Conservation (phyloP, 1,139 yeast species). For the Diutina pseudorugosa region DNA sequence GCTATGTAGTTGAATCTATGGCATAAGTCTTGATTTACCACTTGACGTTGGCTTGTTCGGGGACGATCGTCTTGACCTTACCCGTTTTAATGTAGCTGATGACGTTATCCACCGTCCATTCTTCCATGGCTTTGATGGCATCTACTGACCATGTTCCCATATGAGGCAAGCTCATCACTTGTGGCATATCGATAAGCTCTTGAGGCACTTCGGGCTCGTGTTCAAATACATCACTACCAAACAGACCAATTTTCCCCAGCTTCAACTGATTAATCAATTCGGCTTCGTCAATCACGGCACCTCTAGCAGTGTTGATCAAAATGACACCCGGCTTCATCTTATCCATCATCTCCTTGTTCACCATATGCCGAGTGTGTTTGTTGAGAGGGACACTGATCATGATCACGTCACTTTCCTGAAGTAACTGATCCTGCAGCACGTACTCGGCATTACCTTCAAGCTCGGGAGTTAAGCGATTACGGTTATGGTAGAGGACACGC, state of each 20-base stretch:
- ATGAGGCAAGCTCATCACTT: conserved; percentile 63
- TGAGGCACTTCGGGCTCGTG: conserved; percentile 61
- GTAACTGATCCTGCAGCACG: conserved; percentile 44
- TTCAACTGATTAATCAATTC: conserved; percentile 52
- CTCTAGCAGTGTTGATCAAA: conserved; percentile 61
- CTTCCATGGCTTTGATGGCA: conserved; percentile 46
- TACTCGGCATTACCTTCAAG: conserved; percentile 46
- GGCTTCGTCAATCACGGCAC: conserved; percentile 59
- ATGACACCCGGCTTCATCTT: conserved; percentile 58
- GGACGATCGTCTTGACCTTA: conserved; percentile 52
- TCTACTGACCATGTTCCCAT: conserved; percentile 69
- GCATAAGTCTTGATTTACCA: too few species aligned
- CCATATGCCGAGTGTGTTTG: conserved; percentile 44
- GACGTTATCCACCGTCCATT: conserved; percentile 38
- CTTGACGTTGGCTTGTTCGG: conserved; percentile 34
- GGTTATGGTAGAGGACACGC: conserved; percentile 48
- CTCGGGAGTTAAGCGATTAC: conserved; percentile 38
- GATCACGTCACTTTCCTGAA: conserved; percentile 42
- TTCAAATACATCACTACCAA: conserved; percentile 79
- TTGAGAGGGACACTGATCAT: conserved; percentile 54
- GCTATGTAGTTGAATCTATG: too few species aligned
- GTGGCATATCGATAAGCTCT: conserved; percentile 42
- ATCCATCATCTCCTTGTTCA: conserved; percentile 36
- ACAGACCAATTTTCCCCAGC: conserved; percentile 57
- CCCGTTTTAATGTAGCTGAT: conserved; percentile 38